Evolutionary conservation across 2,329 filamentous ascomycete species (phyloP), one percentile per base, ranked within the genome.

Genomic region (Onygenales sp.): DNA sequence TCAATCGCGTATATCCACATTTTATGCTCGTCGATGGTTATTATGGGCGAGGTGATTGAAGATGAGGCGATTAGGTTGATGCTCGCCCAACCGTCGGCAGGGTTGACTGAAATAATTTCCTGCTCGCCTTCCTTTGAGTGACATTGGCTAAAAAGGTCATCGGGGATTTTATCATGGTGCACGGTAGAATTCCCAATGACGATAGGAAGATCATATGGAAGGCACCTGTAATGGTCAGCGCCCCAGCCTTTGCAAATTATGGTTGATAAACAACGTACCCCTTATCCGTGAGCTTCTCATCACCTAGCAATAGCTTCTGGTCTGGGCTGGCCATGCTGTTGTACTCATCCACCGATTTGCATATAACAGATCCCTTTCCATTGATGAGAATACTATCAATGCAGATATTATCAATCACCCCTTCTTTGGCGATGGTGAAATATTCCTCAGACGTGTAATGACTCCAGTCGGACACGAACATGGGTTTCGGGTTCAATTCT

Each of bases 311-410:
- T n/a, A 52, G 52, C 43, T 54, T 57, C 13, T 64, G 53, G 17
- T 60, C 59, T 2, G 54, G 35, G n/a, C 58, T 58, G n/a, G 61
- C 57, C 35, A 65, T 51, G 13, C 50, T 58, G n/a, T 59, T 59
- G 5, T 82, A 69, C 41, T 77, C 68, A 4, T 71, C 69, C 5
- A 68, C 65, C 0, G 72, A 63, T 42, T 77, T 69, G 61, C 82
- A 84, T 47, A 76, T 66, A 0, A 81, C 75, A 1, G 72, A 70
- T 2, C 81, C 81, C 58, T 80, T 78, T 21, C 82, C 82, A 53
- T 85, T 84, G 52, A 85, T 68, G 2, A 84, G 67, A 21, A 85
- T 69, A 0, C 79, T 77, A 58, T 83, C 81, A 59, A 80, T 78
- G 67, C 82, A 85, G 0, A 75, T 70, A 38, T 77, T 68, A 5